Base-by-base conservation (phyloP, 1,284 basidiomycete genomes). In the Laetiporus sulphureus region DNA sequence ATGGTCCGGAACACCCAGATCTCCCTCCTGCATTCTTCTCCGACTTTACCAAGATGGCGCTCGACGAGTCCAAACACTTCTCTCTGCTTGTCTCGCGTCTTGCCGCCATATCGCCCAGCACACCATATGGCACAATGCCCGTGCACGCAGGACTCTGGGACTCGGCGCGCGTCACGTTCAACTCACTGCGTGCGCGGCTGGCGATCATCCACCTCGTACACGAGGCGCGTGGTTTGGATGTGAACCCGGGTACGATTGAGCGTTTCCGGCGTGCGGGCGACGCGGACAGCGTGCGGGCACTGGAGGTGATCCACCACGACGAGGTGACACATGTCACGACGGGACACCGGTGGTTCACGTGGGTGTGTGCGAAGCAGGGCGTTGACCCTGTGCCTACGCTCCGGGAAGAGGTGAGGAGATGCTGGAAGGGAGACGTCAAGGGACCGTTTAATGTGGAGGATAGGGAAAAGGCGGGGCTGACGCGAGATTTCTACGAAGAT, bases 131-230 rank as follows among this genome's bases (percentile, higher is more conserved):
- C 29, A 74, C 70, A 16, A 69, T 86, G 52, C 77, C 81, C 6
- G 79, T 89, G 1, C 85, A 88, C 54, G 84, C 84, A 0, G 77
- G 75, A 0, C 73, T 92, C 4, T 92, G 89, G 90, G 81, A 91
- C 44, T 87, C 84, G 3, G 91, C 90, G 1, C 68, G 70, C 12
- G 73, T 81, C 36, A 93, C 90, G 0, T 76, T 77, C 3, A 60
- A 78, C 38, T 89, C 84, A 2, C 71, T 93, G 23, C 75, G 79
- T 25, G 72, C 88, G 0, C 75, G 90, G 2, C 75, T 93, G 20
- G 86, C 87, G 2, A 92, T 93, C 60, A 90, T 93, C 51, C 90
- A 92, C 55, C 77, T 93, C 22, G 90, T 93, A 0, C 90, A 92
- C 57, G 91, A 93, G 66, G 89, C 90, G 1, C 69, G 90, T 21